These are phyloP conservation scores for Colletotrichum lindemuthianum DNA, from an alignment of 2,329 filamentous ascomycete genomes.

Conservation along the genomic window DNA sequence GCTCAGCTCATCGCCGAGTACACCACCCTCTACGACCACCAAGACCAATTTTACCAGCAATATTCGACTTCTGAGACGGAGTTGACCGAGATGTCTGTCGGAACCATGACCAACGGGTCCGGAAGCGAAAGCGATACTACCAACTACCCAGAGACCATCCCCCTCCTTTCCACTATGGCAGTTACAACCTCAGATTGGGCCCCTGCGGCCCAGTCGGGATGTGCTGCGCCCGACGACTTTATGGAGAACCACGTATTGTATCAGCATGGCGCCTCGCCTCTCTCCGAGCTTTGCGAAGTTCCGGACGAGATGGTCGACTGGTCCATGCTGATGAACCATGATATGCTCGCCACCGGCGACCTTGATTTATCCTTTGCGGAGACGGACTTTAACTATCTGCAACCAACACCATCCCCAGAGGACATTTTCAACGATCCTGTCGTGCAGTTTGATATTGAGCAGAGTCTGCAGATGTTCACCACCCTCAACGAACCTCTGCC, in stretches of 20 bases:
- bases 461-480: slow-evolving; percentile 19
- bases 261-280: slow-evolving; percentile 11
- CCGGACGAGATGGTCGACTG: slow-evolving; percentile 27
- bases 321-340: slow-evolving; percentile 30
- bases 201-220: slow-evolving; percentile 21
- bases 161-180: slow-evolving; percentile 21
- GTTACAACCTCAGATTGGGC: slow-evolving; percentile 26
- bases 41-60: slow-evolving; percentile 14
- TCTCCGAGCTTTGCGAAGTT: slow-evolving; percentile 29
- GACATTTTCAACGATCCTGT: slow-evolving; percentile 27
- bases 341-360: slow-evolving; percentile 25
- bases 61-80: slow-evolving; percentile 20
- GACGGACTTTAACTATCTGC: neutral
- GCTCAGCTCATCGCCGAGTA: slow-evolving; percentile 31
- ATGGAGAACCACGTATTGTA: slow-evolving; percentile 28
- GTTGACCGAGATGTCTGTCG: slow-evolving; percentile 17
- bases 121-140: slow-evolving; percentile 13
- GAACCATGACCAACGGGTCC: slow-evolving; percentile 12
- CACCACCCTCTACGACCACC: slow-evolving; percentile 22
- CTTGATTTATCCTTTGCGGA: slow-evolving; percentile 6
- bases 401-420: slow-evolving; percentile 3
- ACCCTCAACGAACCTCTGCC: slow-evolving; percentile 28
- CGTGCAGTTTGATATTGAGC: slow-evolving; percentile 24
- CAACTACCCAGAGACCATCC: slow-evolving; percentile 17
- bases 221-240: slow-evolving; percentile 26